Evolutionary conservation across 768 basidiomycete species (phyloP), one percentile per base, ranked within the genome.

Genomic region (Mycena polygramma): DNA sequence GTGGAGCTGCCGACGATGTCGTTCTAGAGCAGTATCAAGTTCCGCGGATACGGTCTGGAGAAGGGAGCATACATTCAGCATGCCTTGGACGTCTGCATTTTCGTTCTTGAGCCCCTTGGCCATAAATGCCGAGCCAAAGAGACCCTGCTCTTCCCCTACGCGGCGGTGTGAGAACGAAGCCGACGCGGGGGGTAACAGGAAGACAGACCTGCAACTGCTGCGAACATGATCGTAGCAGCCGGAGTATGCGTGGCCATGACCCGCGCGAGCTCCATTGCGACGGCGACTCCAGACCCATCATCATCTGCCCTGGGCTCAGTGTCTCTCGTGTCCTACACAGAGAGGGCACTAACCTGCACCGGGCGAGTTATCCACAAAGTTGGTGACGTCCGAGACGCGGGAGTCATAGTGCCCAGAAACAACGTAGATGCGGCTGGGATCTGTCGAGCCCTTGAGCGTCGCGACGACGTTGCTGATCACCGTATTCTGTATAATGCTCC

Each of bases 341-440:
- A 26, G 2, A 0, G 14, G 20, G n/a, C 43, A 36, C 71, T 22
- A 37, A 72, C 71, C 51, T 57, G 87, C 86, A 5, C 87, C 87
- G 17, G 88, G 86, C 39, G 85, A 78, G 72, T 88, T 87, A 70
- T 84, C 80, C 5, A 75, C 58, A 75, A 82, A 84, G 74, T 87
- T 83, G 68, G 80, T 35, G 17, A 78, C 68, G 57, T 79, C 75
- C 5, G 84, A 83, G 26, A 83, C 80, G 2, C 87, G 82, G 36
- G 85, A 86, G 77, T 89, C 87, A 73, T 89, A 88, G 74, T 89
- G 87, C 7, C 88, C 87, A 4, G 87, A 86, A 43, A 88, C 81
- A 61, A 89, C 83, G 64, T 88, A 89, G 19, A 84, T 82, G 49
- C 87, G 81, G 69, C 86, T 85, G 7, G 87, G 83, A 62, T 86